Evolutionary conservation across 1,139 yeast genomes (phyloP), one percentile per base, ranked within the genome.

Genomic region (Geotrichum histeridarum): DNA sequence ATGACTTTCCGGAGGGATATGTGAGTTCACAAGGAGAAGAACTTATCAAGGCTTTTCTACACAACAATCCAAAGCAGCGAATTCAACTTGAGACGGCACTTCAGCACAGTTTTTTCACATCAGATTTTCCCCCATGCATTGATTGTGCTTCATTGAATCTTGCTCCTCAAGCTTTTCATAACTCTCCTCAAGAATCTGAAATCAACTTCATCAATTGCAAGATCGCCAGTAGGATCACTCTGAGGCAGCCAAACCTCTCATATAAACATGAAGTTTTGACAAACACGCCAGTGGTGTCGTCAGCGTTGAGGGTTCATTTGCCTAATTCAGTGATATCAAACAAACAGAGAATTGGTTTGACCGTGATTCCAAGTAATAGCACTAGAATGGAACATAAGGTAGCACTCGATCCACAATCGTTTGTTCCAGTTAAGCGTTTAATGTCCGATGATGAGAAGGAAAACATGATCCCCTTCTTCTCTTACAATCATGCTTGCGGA

Each of bases 361-460:
- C 3, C 27, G 5, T 22, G 3, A 22, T 22, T 22, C 27, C 3
- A 3, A 22, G 4, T 22, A 22, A 22, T 22, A 22, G 27, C 27
- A 5, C 96, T 50, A 86, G 83, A 68, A 83, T 78, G 70, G 91
- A 91, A 71, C 91, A 91, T 70, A 86, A 84, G 69, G 94, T 88
- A 62, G 69, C 71, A 30, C 63, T 64, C 56, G 64, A 68, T 33
- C 62, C 64, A 37, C 27, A 22, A 22, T 3, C 5, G 5, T 22
- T 22, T 22, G 27, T 22, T 22, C 27, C 27, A 3, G 27, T 22
- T 3, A 22, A 22, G 27, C 27, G 27, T 22, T 22, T 5, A 22
- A 22, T 5, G 4, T 5, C 5, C 27, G 5, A 22, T 22, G 27
- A 5, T 22, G 5, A 22, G 4, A 22, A 22, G 27, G 27, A 22